These are phyloP conservation scores for Hippophae rhamnoides DNA, from an alignment of 306 rosid species.

Conservation along the genomic window DNA sequence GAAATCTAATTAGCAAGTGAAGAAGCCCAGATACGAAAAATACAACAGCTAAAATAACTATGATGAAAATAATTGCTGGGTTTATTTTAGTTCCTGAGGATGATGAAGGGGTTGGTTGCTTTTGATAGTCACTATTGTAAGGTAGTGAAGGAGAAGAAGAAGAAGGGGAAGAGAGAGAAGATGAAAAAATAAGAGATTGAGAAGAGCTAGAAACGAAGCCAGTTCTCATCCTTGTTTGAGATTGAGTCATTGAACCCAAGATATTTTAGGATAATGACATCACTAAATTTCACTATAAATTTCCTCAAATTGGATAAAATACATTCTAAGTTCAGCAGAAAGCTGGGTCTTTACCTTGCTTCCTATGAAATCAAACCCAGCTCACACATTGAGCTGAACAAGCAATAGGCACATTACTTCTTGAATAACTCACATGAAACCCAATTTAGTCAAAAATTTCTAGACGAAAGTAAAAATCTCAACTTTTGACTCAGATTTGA, in stretches of 20 bases:
- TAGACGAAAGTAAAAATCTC: not conserved
- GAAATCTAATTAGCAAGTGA: slow-evolving; percentile 66
- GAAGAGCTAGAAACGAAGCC: slow-evolving; percentile 30
- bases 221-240: slow-evolving; percentile 32
- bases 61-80: slow-evolving; percentile 60
- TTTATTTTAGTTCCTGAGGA: slow-evolving; percentile 54
- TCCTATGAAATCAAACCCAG: slow-evolving; percentile 32
- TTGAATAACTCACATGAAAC: slow-evolving; percentile 26
- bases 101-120: slow-evolving; percentile 28
- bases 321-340: slow-evolving; percentile 9
- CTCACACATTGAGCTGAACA: slow-evolving; percentile 34
- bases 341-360: slow-evolving; percentile 25
- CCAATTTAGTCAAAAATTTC: slow-evolving; percentile 10
- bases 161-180: slow-evolving; percentile 22
- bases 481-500: slow-evolving; percentile 23
- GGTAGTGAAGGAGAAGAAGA: slow-evolving; percentile 25
- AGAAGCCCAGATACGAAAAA: slow-evolving; percentile 65
- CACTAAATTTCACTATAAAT: slow-evolving; percentile 17
- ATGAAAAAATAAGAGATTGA: slow-evolving; percentile 20
- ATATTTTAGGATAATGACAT: slow-evolving; percentile 43
- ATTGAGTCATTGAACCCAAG: slow-evolving; percentile 41
- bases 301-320: slow-evolving; percentile 7
- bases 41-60: slow-evolving; percentile 58
- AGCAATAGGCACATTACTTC: slow-evolving; percentile 32
- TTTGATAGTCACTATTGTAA: slow-evolving; percentile 30